Conservation (phyloP, 352 stramenopile genomes). For the Salisapilia sapeloensis region DNA sequence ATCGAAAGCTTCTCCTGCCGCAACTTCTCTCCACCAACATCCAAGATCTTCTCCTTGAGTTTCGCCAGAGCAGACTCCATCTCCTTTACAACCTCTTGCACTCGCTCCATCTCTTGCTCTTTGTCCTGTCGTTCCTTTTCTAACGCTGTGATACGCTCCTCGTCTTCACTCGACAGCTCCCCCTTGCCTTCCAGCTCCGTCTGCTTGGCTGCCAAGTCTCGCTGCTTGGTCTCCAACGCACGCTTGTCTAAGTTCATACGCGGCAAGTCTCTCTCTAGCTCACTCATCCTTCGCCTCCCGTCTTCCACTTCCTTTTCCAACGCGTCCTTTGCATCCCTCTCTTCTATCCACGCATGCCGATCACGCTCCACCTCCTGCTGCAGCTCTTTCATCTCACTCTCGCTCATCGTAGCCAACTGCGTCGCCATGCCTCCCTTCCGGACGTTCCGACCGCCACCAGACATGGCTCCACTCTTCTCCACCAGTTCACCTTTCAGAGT, state of each 20-base stretch:
- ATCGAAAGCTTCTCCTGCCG: conserved; percentile 88
- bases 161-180: conserved; percentile 72
- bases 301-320: conserved; percentile 77
- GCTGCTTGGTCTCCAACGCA: conserved; percentile 37
- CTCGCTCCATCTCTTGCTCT: conserved; percentile 70
- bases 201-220: conserved; percentile 41
- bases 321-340: conserved; percentile 41
- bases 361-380: conserved; percentile 32
- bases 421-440: conserved; percentile 89
- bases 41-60: conserved; percentile 91
- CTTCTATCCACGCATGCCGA: conserved; percentile 25
- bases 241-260: conserved; percentile 81
- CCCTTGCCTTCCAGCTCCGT: conserved; percentile 72
- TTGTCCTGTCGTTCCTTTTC: conserved; percentile 74
- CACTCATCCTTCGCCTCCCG: conserved; percentile 77
- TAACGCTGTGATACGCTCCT: conserved; percentile 76
- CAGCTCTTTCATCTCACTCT: conserved; percentile 42
- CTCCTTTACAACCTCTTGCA: conserved; percentile 39
- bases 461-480: conserved; percentile 98
- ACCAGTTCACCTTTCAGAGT: conserved; percentile 96
- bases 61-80: conserved; percentile 73
- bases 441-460: conserved; percentile 89
- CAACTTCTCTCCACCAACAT: conserved; percentile 87
- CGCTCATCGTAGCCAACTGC: conserved; percentile 28
- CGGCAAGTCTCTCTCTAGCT: conserved; percentile 79